Evolutionary conservation across 768 basidiomycete species (phyloP).

Genomic region (Dacryopinax spathularia): DNA sequence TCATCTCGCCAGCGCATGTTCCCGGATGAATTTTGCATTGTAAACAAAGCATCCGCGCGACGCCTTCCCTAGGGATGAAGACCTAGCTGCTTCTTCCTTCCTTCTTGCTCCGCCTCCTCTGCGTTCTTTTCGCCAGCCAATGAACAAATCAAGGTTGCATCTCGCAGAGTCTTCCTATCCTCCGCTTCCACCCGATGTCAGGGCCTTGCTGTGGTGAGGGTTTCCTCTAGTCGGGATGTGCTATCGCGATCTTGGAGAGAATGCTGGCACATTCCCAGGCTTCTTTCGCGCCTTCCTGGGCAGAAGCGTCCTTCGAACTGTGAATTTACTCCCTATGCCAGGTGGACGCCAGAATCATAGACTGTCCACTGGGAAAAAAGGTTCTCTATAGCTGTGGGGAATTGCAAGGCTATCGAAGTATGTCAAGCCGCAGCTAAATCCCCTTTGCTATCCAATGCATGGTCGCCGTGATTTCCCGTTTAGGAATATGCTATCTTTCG

Average conservation of each 20-base stretch:
- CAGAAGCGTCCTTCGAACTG: not conserved
- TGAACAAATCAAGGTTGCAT: not conserved
- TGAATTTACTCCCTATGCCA: no score
- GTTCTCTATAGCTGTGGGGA: not conserved
- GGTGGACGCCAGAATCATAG: no score
- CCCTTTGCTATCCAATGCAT: no score
- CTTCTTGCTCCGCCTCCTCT: not conserved
- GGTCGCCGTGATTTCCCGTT: no score
- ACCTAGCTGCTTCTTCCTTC: not conserved
- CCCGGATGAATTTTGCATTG: not conserved
- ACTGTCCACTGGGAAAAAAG: no score
- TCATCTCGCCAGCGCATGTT: not conserved
- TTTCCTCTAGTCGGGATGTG: not conserved
- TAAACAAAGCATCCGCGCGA: not conserved
- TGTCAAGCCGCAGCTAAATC: not conserved
- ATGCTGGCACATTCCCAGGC: not conserved
- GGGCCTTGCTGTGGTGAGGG: not conserved
- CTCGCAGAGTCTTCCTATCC: not conserved
- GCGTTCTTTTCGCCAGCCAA: conserved; percentile 4
- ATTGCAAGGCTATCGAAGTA: not conserved
- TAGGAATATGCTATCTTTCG: not conserved
- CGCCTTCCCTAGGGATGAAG: not conserved
- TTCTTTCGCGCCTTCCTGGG: not conserved
- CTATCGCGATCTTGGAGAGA: conserved; percentile 4
- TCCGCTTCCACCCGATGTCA: not conserved